Conservation (phyloP, 768 basidiomycete species). For the Auriscalpium vulgare region DNA sequence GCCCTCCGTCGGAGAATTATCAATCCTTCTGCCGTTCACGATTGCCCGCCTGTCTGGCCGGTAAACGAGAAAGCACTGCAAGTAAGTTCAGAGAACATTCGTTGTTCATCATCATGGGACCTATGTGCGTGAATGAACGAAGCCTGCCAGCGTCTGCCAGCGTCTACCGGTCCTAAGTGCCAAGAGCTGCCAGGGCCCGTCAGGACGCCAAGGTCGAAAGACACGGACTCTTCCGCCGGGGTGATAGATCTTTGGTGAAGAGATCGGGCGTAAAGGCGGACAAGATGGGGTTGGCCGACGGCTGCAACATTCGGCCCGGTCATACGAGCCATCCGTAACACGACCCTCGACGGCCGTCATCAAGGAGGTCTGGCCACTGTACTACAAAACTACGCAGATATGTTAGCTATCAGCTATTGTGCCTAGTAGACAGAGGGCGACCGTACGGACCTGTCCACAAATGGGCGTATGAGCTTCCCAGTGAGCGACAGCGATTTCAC, state of each 20-base stretch:
- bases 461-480: constrained; percentile 68
- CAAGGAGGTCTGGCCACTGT: constrained; percentile 72
- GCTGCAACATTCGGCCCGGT: constrained; percentile 10
- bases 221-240: neutral
- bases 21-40: too few species aligned
- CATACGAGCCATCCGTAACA: constrained; percentile 62
- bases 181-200: neutral
- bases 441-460: constrained; percentile 68
- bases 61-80: too few species aligned
- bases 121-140: too few species aligned
- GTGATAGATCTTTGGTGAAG: neutral
- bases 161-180: too few species aligned
- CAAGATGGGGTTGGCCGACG: neutral
- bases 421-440: neutral
- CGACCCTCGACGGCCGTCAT: constrained; percentile 35
- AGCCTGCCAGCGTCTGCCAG: too few species aligned
- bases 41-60: too few species aligned
- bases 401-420: neutral
- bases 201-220: neutral
- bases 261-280: neutral
- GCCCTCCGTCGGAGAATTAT: too few species aligned
- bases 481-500: constrained; percentile 76
- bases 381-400: constrained; percentile 61
- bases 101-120: too few species aligned
- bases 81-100: too few species aligned